A percentile compares a stretch with the other conserved stretches of the same genome.
Evolutionary conservation across 2,329 filamentous ascomycete genomes (phyloP).

Genomic region (Ilyonectria sp.): DNA sequence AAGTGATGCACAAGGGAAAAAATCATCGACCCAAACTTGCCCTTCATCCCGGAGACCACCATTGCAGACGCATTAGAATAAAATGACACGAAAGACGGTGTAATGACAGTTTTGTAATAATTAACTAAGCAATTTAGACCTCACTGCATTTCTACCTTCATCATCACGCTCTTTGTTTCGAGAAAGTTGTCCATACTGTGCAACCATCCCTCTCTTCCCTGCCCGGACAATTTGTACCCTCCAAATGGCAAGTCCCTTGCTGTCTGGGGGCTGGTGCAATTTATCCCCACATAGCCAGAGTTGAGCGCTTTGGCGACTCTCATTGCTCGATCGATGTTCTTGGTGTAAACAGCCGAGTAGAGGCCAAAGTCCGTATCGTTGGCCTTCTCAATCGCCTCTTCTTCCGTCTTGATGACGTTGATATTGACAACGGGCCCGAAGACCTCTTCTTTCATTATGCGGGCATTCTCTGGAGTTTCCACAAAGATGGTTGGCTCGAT

Average conservation of each 20-base stretch:
- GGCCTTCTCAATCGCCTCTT: conserved; percentile 51
- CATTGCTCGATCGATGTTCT: conserved; percentile 64
- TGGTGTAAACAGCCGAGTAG: conserved; percentile 70
- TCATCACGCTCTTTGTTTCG: conserved; percentile 42
- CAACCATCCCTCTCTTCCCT: conserved; percentile 33
- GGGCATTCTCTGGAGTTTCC: conserved; percentile 47
- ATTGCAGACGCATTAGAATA: no score
- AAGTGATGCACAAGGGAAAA: no score
- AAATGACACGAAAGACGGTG: no score
- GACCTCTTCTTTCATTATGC: conserved; percentile 72
- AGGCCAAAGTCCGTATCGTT: conserved; percentile 69
- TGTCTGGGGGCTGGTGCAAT: conserved; percentile 51
- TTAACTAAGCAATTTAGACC: not conserved
- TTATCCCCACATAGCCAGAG: conserved; percentile 74
- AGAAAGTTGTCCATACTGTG: conserved; percentile 42
- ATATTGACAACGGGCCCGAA: conserved; percentile 76
- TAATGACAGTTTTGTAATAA: no score
- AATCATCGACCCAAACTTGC: no score
- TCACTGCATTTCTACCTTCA: conserved; percentile 32
- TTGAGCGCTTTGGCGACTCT: conserved; percentile 67
- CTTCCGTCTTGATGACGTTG: conserved; percentile 57
- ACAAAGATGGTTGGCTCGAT: conserved; percentile 40
- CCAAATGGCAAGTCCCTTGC: conserved; percentile 37
- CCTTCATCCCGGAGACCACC: no score
- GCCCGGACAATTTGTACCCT: conserved; percentile 34